Percentiles rank a stretch among this genome's conserved stretches.
phyloP scores from a whole-genome alignment of 2,329 filamentous ascomycete genomes.

The Fusarium oxysporum region DNA sequence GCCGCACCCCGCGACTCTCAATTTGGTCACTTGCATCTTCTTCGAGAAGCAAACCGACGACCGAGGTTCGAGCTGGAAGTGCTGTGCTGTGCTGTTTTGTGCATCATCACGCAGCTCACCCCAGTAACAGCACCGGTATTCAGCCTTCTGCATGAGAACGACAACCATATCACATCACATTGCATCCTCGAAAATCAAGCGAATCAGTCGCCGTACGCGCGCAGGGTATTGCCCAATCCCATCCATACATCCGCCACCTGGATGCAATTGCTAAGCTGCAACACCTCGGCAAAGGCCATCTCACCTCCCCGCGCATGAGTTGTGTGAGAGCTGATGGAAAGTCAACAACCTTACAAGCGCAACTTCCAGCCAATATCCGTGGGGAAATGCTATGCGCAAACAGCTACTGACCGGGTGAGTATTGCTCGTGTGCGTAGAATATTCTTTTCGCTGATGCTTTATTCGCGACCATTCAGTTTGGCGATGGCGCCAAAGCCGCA shows the following conservation, averaged over 20 bases:
- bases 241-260: slow-evolving; percentile 2
- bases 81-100: neutral
- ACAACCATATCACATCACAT: slow-evolving; percentile 2
- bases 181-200: neutral
- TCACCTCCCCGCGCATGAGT: slow-evolving; percentile 30
- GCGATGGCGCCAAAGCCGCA: slow-evolving; percentile 48
- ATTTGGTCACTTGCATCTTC: slow-evolving; percentile 23
- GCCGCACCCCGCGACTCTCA: slow-evolving; percentile 34
- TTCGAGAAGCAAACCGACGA: slow-evolving; percentile 13
- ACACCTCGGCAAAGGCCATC: slow-evolving; percentile 31
- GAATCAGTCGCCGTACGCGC: neutral
- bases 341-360: slow-evolving; percentile 31
- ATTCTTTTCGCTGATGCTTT: slow-evolving; percentile 14
- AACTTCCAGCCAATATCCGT: slow-evolving; percentile 47
- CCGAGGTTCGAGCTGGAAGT: slow-evolving; percentile 8
- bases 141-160: slow-evolving; percentile 15
- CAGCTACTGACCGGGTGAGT: slow-evolving; percentile 52
- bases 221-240: neutral
- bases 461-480: slow-evolving; percentile 49
- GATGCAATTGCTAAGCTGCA: slow-evolving; percentile 33
- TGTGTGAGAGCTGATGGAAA: slow-evolving; percentile 43
- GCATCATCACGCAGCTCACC: slow-evolving; percentile 17
- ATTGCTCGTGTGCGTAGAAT: neutral
- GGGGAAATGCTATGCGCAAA: slow-evolving; percentile 54
- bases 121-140: neutral